Evolutionary conservation across 2,329 filamentous ascomycete genomes (phyloP), one percentile per base, ranked within the genome.

Genomic region (Cercospora berteroae): DNA sequence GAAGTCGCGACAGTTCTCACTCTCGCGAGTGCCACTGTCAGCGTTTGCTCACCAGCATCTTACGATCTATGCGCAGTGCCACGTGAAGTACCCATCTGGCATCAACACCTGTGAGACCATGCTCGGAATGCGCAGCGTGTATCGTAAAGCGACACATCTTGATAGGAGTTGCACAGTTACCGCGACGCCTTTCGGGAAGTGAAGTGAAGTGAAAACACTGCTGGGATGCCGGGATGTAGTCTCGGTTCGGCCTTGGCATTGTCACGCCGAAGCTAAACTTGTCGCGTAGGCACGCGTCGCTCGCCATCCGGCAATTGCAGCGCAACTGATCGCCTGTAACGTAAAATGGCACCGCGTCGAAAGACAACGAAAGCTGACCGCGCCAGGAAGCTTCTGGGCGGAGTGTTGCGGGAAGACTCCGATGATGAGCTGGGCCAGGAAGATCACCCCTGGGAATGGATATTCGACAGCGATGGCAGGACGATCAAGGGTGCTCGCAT

Each of bases 401-500:
- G 89, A 31, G 83, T 93, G 10, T 80, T 83, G 6, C 85, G 90
- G 74, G 91, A 95, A 69, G 90, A 96, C 77, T 96, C 92, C 0
- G 93, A 96, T 77, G 93, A 96, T 79, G 94, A 97, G 78, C 86
- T 96, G 27, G 82, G 82, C 60, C 77, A 80, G 63, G 83, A 84
- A 69, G 82, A 84, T 72, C 79, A 79, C 67, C 82, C 82, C 5
- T 85, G 83, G 83, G 80, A 84, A 74, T 84, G 82, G 82, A 80
- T 84, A 27, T 93, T 94, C 79, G 83, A 83, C 39, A 72, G 75
- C 18, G 70, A 69, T 29, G 25, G 63, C 69, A 75, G 72, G 31
- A 59, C 23, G 39, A 96, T 97, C 55, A 79, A 95, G 48, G 95
- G 92, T 4, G 95, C 94, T 20, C 88, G 87, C 27, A 93, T 93